phyloP scores from a whole-genome alignment of 2,329 filamentous ascomycete genomes.

The Monosporascus sp. region DNA sequence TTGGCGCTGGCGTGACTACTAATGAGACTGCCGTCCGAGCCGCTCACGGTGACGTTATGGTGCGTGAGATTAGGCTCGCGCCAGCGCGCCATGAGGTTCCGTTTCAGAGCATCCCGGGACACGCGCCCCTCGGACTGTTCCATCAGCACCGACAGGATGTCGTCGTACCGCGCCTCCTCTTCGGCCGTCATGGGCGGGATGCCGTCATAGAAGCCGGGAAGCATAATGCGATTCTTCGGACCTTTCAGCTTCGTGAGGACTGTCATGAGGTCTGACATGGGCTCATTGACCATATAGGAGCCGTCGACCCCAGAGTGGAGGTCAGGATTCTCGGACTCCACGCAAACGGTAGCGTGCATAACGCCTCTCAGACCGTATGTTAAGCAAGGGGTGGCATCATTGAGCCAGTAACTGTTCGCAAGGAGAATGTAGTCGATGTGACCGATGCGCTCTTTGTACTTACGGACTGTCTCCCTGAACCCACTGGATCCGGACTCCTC shows the following conservation, averaged over 20 bases:
- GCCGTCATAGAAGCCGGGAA: conserved; percentile 84
- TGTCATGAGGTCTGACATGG: conserved; percentile 83
- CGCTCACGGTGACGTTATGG: conserved; percentile 87
- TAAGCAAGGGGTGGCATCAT: conserved; percentile 90
- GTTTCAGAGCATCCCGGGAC: conserved; percentile 65
- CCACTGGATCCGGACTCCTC: conserved; percentile 92
- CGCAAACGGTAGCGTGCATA: conserved; percentile 83
- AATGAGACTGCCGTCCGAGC: conserved; percentile 86
- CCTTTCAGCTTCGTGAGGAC: conserved; percentile 80
- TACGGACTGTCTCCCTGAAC: conserved; percentile 76
- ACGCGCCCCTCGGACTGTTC: conserved; percentile 59
- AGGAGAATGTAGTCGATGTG: conserved; percentile 90
- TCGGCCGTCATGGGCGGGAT: conserved; percentile 70
- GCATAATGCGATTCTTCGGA: conserved; percentile 70
- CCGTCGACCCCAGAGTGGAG: conserved; percentile 96
- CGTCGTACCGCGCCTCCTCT: conserved; percentile 76
- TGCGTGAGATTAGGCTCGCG: conserved; percentile 91
- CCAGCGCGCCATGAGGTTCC: conserved; percentile 88
- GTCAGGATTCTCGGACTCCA: conserved; percentile 82
- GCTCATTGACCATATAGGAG: conserved; percentile 83
- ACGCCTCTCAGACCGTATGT: conserved; percentile 94
- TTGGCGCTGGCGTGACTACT: conserved; percentile 84
- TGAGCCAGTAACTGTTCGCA: conserved; percentile 97
- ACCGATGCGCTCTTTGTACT: conserved; percentile 80
- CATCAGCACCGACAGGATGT: conserved; percentile 74